phyloP scores from a whole-genome alignment of 805 yeast genomes.

The Saturnispora sekii region DNA sequence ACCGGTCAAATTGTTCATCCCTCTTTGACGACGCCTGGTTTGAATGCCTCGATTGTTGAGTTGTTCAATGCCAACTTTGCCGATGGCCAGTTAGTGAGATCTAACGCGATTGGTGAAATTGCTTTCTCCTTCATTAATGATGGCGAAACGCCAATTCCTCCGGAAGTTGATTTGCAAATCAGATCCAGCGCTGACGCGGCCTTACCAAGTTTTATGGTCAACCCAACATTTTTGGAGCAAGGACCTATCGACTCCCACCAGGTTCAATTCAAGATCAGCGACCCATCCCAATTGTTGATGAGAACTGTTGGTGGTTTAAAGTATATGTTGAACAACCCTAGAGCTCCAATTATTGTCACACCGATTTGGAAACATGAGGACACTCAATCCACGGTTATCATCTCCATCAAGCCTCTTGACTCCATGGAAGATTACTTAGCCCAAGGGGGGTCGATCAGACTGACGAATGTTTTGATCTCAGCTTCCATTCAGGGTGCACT shows the following conservation, averaged over 20 bases:
- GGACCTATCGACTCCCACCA: constrained; percentile 17
- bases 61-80: constrained; percentile 64
- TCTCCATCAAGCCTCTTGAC: constrained; percentile 49
- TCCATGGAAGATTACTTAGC: constrained; percentile 30
- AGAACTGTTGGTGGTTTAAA: constrained; percentile 75
- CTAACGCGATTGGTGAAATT: constrained; percentile 74
- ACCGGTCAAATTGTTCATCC: constrained; percentile 40
- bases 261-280: constrained; percentile 30
- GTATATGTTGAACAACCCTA: constrained; percentile 46
- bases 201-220: constrained; percentile 39
- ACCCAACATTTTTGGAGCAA: constrained; percentile 43
- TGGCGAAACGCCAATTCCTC: constrained; percentile 27
- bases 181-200: constrained; percentile 31
- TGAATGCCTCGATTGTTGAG: constrained; percentile 83
- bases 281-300: constrained; percentile 42
- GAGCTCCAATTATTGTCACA: constrained; percentile 58
- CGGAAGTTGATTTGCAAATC: constrained; percentile 32
- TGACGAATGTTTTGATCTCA: constrained; percentile 52
- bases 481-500: constrained; percentile 56
- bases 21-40: constrained; percentile 45
- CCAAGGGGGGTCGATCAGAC: constrained; percentile 27
- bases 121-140: constrained; percentile 58
- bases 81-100: constrained; percentile 51
- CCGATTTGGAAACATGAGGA: constrained; percentile 89
- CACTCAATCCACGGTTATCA: constrained; percentile 76